Evolutionary conservation across 2,329 filamentous ascomycete species (phyloP), one percentile per base, ranked within the genome.

Genomic region (Monosporascus sp.): DNA sequence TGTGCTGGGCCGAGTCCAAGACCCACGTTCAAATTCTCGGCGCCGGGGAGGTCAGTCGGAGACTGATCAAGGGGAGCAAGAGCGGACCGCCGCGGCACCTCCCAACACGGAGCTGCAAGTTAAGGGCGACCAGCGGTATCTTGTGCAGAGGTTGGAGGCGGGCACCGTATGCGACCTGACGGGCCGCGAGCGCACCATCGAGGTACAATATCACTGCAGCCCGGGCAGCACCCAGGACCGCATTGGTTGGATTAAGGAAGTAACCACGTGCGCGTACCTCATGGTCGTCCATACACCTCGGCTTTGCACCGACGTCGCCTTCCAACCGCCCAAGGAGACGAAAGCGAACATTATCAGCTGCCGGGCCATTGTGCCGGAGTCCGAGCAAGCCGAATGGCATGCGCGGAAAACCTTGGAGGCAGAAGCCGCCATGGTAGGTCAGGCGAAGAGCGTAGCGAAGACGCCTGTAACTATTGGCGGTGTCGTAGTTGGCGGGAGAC

Each of bases 241-340:
- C 48, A 96, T 97, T 63, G 87, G 87, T 44, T 91, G 90, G 84
- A 95, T 97, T 72, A 96, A 96, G 70, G 92, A 97, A 69, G 84
- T 93, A 1, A 88, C 87, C 3, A 96, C 91, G 11, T 97, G 92
- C 72, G 85, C 90, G 14, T 97, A 97, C 67, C 78, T 96, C 51
- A 96, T 97, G 91, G 84, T 96, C 35, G 83, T 97, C 58, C 88
- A 96, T 67, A 96, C 92, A 0, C 90, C 91, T 0, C 85, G 91
- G 1, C 82, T 97, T 14, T 97, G 92, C 73, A 84, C 87, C 65
- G 92, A 97, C 61, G 83, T 90, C 9, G 91, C 91, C 9, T 97
- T 97, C 68, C 76, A 88, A 51, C 91, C 92, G 0, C 89, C 91
- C 0, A 84, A 88, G 62, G 86, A 90, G 57, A 87, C 88, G 52